Base-by-base conservation (phyloP, 305 asterid genomes). In the Solanum hybrid region DNA sequence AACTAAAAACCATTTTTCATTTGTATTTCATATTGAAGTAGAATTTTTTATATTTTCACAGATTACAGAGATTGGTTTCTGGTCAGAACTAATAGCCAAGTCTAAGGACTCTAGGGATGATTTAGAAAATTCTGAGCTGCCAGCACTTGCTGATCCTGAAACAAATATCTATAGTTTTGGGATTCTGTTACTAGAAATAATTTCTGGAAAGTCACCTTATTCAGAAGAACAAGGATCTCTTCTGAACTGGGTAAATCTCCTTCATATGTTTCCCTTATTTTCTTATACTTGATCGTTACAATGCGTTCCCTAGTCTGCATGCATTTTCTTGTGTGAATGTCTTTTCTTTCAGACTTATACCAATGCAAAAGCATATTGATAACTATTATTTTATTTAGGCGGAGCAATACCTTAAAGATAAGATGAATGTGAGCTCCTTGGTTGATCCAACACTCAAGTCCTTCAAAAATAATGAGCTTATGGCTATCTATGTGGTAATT, bases 381-480 rank as follows among this genome's bases (percentile, higher is more conserved):
- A 76, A 90, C 37, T 57, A 79, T 12, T 29, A 27, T 36, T 86
- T 24, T 90, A 76, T 31, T 4, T 93, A 97, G 99, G 98, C 95
- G 81, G 90, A 92, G 7, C 89, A 93, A 61, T 93, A 92, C 93
- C 88, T 97, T 90, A 92, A 91, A 2, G 97, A 94, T 34, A 93
- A 84, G 92, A 70, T 27, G 80, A 91, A 61, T 17, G 61, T 92
- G 72, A 90, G 89, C 72, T 24, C 91, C 34, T 88, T 97, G 92
- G 90, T 94, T 6, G 99, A 98, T 92, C 98, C 97, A 38, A 90
- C 96, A 15, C 41, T 98, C 91, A 91, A 95, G 94, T 94, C 96
- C 0, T 95, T 92, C 90, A 94, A 96, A 81, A 94, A 94, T 22
- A 91, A 91, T 10, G 97, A 98, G 88, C 95, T 97, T 12, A 92